A percentile compares a stretch with the other conserved stretches of the same genome.
phyloP scores from a whole-genome alignment of 2,329 filamentous ascomycete genomes.

The Myriosclerotinia curreyana region DNA sequence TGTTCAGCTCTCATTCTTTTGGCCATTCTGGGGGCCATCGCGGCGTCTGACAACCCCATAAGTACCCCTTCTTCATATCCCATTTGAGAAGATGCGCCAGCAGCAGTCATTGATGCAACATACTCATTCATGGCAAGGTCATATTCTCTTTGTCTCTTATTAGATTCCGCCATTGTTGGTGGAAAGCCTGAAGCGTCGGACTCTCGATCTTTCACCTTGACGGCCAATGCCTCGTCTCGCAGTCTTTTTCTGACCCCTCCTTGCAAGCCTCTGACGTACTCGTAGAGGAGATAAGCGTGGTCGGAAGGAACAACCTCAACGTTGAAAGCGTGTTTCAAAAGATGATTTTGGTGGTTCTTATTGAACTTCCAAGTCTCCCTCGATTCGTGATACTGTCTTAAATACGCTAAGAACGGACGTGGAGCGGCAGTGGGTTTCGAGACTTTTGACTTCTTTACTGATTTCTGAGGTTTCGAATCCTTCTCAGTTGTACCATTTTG shows the following conservation, averaged over 20 bases:
- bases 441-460: slow-evolving; percentile 27
- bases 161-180: slow-evolving; percentile 46
- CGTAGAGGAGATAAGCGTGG: slow-evolving; percentile 66
- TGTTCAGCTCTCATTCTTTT: slow-evolving; percentile 63
- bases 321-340: slow-evolving; percentile 80
- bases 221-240: slow-evolving; percentile 60
- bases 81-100: slow-evolving; percentile 28
- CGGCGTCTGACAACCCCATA: slow-evolving; percentile 45
- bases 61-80: slow-evolving; percentile 39
- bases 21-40: slow-evolving; percentile 54
- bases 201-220: slow-evolving; percentile 56
- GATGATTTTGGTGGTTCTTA: slow-evolving; percentile 82
- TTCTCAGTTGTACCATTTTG: slow-evolving; percentile 26
- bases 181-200: slow-evolving; percentile 49
- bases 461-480: slow-evolving; percentile 18
- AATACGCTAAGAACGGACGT: slow-evolving; percentile 69
- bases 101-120: slow-evolving; percentile 34
- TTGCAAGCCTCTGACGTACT: slow-evolving; percentile 77
- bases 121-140: slow-evolving; percentile 47
- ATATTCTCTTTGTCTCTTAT: slow-evolving; percentile 54
- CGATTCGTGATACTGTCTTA: slow-evolving; percentile 69
- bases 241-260: slow-evolving; percentile 70
- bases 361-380: slow-evolving; percentile 88
- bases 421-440: slow-evolving; percentile 21
- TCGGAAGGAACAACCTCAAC: slow-evolving; percentile 65